Base-by-base conservation (phyloP, 2,329 filamentous ascomycete species). In the Ceratocystis diversiconidia region DNA sequence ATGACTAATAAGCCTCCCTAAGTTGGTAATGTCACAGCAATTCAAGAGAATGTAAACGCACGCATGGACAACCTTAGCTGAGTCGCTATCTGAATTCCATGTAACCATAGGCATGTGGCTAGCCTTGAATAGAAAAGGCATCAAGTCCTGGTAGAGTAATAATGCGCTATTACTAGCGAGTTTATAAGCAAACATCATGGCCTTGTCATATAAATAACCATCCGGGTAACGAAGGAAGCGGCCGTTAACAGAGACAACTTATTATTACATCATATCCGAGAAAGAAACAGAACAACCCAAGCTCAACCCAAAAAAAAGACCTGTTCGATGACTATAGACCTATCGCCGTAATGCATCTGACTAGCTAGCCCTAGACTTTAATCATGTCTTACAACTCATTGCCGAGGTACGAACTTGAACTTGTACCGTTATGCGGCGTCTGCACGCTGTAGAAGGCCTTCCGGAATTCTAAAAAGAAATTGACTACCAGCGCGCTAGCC, bases 381-480 rank as follows among this genome's bases (percentile, higher is more conserved):
- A 10, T 30, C 3, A 36, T 12, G n/a, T 28, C 22, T 60, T 65
- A 67, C 63, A 67, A 25, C 43, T 67, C 66, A 15, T 28, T 52
- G 5, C 50, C 66, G 10, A 67, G 60, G 30, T 28, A 22, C 17
- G 28, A 32, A 25, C 36, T 41, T 15, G 66, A 60, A 25, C 22
- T 50, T 25, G 66, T 67, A 19, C 32, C 48, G 43, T 67, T 65
- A 30, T 59, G 36, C 22, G 59, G 48, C 8, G 32, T 50, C 48
- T 62, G 46, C 17, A 61, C 50, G 17, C 22, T 59, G 12, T 65
- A 59, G 30, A 67, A 67, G 15, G 66, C 66, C 66, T 65, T 67
- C 28, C 55, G 66, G 63, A 90, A 87, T 80, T 92, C 91, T 74
- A 97, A 90, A 28, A 82, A 82, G 77, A 97, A 95, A 74, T 99